Evolutionary conservation across 768 basidiomycete genomes (phyloP), one percentile per base, ranked within the genome.

Genomic region (Hypholoma fasciculare): DNA sequence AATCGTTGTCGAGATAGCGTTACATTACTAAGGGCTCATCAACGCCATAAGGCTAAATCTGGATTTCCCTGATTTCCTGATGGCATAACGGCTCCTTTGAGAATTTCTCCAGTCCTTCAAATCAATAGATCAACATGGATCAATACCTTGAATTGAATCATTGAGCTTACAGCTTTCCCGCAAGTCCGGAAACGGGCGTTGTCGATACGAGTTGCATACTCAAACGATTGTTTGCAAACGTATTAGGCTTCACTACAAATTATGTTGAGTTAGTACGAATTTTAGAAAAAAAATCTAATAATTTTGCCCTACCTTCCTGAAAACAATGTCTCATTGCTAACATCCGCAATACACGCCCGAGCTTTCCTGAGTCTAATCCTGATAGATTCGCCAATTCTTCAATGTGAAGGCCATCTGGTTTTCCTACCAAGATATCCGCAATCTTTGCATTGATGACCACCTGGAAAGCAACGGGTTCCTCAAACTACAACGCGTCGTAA

Each of bases 321-420:
- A 76, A 79, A 43, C 69, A 66, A 54, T 78, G 76, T 46, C 69
- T 74, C 4, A 71, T 74, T 4, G 72, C 69, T 7, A 78, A 65
- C 16, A 71, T 47, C 6, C 77, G 66, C 43, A 79, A 58, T 23
- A 77, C 66, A 8, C 76, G 67, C 2, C 65, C 64, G 7, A 78
- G 65, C 52, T 78, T 79, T 7, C 60, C 67, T 0, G 58, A 46
- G 16, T 77, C 71, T 19, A 75, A 54, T 1, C 40, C 26, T 7
- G 52, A 37, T 5, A 40, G 38, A 17, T 53, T 53, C 13, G 39
- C 40, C 39, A 53, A 14, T 9, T 43, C 20, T 12, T 53, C 52
- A n/a, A 53, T 43, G n/a, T 42, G 52, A n/a, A 53, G 65, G 62
- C 52, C 52, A 27, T 53, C 26, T 19, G 52, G 16, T 11, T 52